Conservation (phyloP, 331 rosid species). For the Acacia concinna region DNA sequence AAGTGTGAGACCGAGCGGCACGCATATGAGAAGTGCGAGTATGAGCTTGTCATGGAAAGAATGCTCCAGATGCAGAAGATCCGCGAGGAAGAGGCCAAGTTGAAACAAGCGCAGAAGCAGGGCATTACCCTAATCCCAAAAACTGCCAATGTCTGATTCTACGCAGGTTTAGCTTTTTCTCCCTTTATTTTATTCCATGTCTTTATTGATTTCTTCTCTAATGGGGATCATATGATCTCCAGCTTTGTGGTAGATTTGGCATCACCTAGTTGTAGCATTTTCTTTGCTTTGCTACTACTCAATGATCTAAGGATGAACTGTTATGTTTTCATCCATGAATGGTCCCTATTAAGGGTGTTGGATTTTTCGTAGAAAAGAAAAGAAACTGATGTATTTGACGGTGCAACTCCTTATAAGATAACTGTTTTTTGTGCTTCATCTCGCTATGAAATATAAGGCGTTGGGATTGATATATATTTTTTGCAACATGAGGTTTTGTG, state of each 20-base stretch:
- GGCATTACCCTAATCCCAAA: constrained; percentile 70
- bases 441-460: neutral
- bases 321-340: neutral
- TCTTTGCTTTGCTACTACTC: neutral
- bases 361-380: neutral
- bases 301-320: neutral
- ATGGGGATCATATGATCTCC: neutral
- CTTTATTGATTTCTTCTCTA: neutral
- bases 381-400: neutral
- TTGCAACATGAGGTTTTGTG: neutral
- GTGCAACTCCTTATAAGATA: neutral
- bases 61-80: constrained; percentile 96
- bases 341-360: neutral
- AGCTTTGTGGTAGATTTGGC: neutral
- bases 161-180: neutral
- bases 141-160: constrained; percentile 63
- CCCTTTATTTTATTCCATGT: neutral
- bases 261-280: neutral
- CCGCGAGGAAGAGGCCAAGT: constrained; percentile 51
- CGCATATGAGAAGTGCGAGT: constrained; percentile 83
- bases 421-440: neutral
- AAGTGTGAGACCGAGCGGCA: constrained; percentile 89
- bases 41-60: constrained; percentile 94
- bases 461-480: neutral
- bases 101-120: constrained; percentile 43